Base-by-base conservation (phyloP, 75 land plant species). In the Isoetes taiwanensis region DNA sequence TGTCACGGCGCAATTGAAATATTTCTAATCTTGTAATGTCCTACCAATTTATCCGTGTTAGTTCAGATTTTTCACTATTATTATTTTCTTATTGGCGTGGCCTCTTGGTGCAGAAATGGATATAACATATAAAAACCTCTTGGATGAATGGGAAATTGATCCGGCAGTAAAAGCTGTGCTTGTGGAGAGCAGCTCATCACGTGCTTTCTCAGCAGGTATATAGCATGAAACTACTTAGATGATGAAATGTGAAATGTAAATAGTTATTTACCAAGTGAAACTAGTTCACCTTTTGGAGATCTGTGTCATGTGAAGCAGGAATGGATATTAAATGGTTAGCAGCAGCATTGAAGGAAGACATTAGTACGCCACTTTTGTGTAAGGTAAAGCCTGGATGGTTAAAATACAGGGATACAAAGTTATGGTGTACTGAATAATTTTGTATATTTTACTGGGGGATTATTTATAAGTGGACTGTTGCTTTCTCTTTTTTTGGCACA, bases 271-370 rank as follows among this genome's bases (percentile, higher is more conserved):
- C n/a, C n/a, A n/a, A n/a, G n/a, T n/a, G n/a, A n/a, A n/a, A n/a
- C n/a, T n/a, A n/a, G n/a, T n/a, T n/a, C n/a, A n/a, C n/a, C n/a
- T n/a, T n/a, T n/a, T n/a, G n/a, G n/a, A n/a, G n/a, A n/a, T n/a
- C n/a, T n/a, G n/a, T n/a, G n/a, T n/a, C n/a, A n/a, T n/a, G n/a
- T n/a, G n/a, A 58, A 82, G 93, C 96, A 90, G 96, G 96, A 42
- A 90, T 90, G 96, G 96, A 90, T 76, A 80, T 90, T 52, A 90
- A 90, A 63, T 82, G 93, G 54, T 79, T 86, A 53, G 96, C 72
- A 69, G 94, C 93, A 48, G 83, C 82, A 65, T 73, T 90, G 50
- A 76, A 80, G 56, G 81, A 80, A 61, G 82, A 90, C 76, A 80
- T 58, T 57, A 73, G 57, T 40, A 79, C 96, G 55, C 39, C 83